Evolutionary conservation across 352 stramenopile genomes (phyloP).

Genomic region (Phytopythium sindhum): DNA sequence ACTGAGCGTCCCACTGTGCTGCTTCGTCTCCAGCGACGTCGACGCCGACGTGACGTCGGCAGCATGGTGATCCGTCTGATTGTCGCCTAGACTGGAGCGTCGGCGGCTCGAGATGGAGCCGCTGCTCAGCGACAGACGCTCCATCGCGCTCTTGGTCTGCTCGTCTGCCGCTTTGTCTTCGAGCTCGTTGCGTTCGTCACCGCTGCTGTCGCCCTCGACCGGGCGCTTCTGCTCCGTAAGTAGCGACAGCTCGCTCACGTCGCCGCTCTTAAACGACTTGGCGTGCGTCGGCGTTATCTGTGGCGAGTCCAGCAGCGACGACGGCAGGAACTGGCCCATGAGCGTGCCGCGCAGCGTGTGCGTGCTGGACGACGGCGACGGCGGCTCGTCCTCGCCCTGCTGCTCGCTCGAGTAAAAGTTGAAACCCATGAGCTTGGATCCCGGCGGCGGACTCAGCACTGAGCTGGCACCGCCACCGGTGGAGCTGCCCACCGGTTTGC

Average conservation of each 20-base stretch:
- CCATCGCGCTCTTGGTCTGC: constrained; percentile 23
- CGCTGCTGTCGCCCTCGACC: constrained; percentile 13
- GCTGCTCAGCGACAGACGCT: constrained; percentile 28
- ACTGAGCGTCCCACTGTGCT: constrained; percentile 25
- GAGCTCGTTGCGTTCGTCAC: not conserved
- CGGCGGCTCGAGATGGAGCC: constrained; percentile 2
- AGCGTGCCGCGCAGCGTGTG: constrained; percentile 64
- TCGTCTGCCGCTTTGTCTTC: constrained; percentile 20
- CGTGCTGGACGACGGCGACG: constrained; percentile 45
- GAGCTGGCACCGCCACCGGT: constrained; percentile 23
- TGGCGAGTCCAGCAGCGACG: constrained; percentile 74
- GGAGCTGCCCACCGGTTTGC: constrained; percentile 21
- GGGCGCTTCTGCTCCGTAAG: constrained; percentile 5
- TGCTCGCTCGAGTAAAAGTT: constrained; percentile 54
- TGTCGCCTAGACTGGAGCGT: constrained; percentile 5
- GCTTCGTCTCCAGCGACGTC: constrained; percentile 24
- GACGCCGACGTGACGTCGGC: constrained; percentile 19
- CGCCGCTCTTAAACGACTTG: constrained; percentile 21
- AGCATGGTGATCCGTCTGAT: constrained; percentile 22
- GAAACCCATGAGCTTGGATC: constrained; percentile 33
- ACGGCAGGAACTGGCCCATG: constrained; percentile 80
- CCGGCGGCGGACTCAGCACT: not conserved
- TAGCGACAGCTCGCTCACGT: constrained; percentile 9
- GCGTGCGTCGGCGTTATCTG: constrained; percentile 66
- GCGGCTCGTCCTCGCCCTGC: constrained; percentile 49